These are phyloP conservation scores for Oryza rufipogon DNA, from an alignment of 176 grass and related monocot species.

Conservation along the genomic window DNA sequence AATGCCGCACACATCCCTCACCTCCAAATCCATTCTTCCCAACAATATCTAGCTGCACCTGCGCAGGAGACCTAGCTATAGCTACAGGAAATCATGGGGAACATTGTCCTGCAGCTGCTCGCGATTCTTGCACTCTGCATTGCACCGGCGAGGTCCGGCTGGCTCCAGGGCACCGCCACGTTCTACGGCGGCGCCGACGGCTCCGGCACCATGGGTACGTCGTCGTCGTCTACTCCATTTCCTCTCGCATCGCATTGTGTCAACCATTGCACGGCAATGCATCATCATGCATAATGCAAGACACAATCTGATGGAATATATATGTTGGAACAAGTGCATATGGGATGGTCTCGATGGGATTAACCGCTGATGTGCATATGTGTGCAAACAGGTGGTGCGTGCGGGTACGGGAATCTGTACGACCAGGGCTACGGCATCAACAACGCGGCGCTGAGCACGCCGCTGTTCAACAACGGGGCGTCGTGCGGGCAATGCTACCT, in stretches of 20 bases:
- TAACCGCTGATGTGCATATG: too few species aligned
- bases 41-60: neutral
- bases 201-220: slow-evolving; percentile 57
- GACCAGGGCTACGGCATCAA: slow-evolving; percentile 45
- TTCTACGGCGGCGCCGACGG: slow-evolving; percentile 62
- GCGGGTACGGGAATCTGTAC: slow-evolving; percentile 64
- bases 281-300: too few species aligned
- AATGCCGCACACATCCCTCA: slow-evolving; percentile 16
- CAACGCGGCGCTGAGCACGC: slow-evolving; percentile 58
- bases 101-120: neutral
- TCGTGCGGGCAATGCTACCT: slow-evolving; percentile 64
- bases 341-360: too few species aligned
- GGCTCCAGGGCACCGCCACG: slow-evolving; percentile 39
- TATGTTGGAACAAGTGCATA: too few species aligned
- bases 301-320: too few species aligned
- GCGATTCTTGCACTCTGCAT: neutral
- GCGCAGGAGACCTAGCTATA: neutral
- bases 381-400: slow-evolving; percentile 43
- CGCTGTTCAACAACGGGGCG: slow-evolving; percentile 49
- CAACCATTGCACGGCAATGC: neutral
- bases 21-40: neutral
- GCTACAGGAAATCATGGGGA: neutral
- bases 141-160: neutral
- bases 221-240: neutral
- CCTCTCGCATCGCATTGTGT: neutral